Evolutionary conservation across 352 stramenopile species (phyloP).

Genomic region (Phytophthora tubulina): DNA sequence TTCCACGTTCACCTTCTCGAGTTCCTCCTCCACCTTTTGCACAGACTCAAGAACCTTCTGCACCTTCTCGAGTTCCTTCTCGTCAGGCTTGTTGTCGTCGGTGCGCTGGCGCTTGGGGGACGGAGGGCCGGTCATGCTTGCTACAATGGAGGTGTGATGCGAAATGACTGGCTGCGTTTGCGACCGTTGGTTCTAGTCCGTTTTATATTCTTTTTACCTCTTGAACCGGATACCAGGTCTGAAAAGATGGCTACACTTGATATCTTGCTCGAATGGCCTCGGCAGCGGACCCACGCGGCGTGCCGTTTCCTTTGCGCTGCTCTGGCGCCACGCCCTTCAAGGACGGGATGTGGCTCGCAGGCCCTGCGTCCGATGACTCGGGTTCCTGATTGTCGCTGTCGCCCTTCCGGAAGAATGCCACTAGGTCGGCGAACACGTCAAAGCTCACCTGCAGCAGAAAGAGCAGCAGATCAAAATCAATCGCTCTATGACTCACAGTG

Average conservation of each 20-base stretch:
- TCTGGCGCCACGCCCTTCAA: slow-evolving; percentile 14
- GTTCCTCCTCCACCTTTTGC: slow-evolving; percentile 62
- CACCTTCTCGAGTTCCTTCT: slow-evolving; percentile 54
- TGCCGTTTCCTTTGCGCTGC: slow-evolving; percentile 13
- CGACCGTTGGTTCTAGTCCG: slow-evolving; percentile 17
- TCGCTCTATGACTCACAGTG: no score
- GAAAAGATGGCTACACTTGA: slow-evolving; percentile 29
- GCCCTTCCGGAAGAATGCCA: slow-evolving; percentile 43
- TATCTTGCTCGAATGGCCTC: slow-evolving; percentile 42
- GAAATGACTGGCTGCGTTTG: slow-evolving; percentile 39
- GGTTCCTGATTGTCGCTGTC: slow-evolving; percentile 15
- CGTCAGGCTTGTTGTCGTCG: slow-evolving; percentile 49
- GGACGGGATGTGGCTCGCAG: slow-evolving; percentile 6
- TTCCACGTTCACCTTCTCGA: slow-evolving; percentile 74
- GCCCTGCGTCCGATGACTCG: neutral
- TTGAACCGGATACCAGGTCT: slow-evolving; percentile 30
- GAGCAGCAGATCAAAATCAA: neutral
- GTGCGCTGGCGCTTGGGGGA: slow-evolving; percentile 84
- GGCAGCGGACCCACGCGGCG: slow-evolving; percentile 33
- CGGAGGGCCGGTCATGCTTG: slow-evolving; percentile 60
- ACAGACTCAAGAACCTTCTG: slow-evolving; percentile 67
- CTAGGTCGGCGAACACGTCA: slow-evolving; percentile 67
- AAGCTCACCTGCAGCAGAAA: slow-evolving; percentile 61
- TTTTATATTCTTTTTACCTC: slow-evolving; percentile 11
- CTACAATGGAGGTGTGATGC: neutral